Evolutionary conservation across 2,329 filamentous ascomycete species (phyloP).

Genomic region (Fusarium subglutinans): DNA sequence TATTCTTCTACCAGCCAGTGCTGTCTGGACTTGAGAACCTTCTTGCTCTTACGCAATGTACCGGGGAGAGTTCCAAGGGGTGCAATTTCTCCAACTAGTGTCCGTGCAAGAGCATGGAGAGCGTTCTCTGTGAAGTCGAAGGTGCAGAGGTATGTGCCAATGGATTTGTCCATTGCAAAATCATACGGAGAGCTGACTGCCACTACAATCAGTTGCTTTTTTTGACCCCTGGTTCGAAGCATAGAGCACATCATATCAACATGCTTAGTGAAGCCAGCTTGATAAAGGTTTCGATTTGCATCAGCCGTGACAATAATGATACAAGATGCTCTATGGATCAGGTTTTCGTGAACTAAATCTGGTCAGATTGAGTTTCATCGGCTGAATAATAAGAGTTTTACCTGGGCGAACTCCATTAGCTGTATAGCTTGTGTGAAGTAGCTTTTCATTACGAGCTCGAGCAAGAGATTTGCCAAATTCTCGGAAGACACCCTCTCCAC

Average conservation of each 20-base stretch:
- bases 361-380: background rate
- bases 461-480: slow-evolving; percentile 90
- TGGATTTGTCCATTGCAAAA: slow-evolving; percentile 90
- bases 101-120: slow-evolving; percentile 82
- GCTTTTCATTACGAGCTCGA: slow-evolving; percentile 82
- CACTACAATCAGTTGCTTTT: slow-evolving; percentile 90
- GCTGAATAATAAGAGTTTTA: slow-evolving; percentile 39
- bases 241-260: slow-evolving; percentile 95
- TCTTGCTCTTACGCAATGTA: slow-evolving; percentile 86
- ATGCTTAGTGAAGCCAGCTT: slow-evolving; percentile 94
- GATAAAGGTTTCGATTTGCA: slow-evolving; percentile 92
- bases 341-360: slow-evolving; percentile 79
- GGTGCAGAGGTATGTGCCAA: slow-evolving; percentile 93
- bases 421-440: slow-evolving; percentile 94
- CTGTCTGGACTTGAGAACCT: slow-evolving; percentile 86
- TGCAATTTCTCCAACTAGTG: slow-evolving; percentile 79
- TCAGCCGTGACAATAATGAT: slow-evolving; percentile 94
- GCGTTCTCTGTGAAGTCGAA: slow-evolving; percentile 97
- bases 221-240: slow-evolving; percentile 78
- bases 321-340: slow-evolving; percentile 87
- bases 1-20: slow-evolving; percentile 95
- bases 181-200: slow-evolving; percentile 96
- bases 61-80: slow-evolving; percentile 71
- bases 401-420: slow-evolving; percentile 87
- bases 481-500: slow-evolving; percentile 90